Conservation (phyloP, 208 protist species). For the Trypanosoma rangeli region DNA sequence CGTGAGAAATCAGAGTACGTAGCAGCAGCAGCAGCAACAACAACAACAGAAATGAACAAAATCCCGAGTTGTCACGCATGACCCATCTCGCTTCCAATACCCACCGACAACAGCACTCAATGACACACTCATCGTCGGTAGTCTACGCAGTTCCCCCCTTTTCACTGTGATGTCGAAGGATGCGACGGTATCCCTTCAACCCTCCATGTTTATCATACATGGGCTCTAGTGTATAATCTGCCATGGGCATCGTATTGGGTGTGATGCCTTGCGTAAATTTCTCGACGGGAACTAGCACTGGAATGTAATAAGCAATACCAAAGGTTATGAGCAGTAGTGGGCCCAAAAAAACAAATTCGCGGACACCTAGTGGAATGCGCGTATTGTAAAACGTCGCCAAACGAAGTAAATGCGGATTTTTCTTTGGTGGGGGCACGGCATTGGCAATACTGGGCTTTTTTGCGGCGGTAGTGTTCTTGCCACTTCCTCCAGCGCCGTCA, state of each 20-base stretch:
- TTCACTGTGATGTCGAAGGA: conserved; percentile 21
- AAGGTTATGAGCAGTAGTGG: conserved; percentile 65
- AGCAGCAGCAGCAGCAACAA: too few species aligned
- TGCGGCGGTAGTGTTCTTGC: not conserved
- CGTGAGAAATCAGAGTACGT: too few species aligned
- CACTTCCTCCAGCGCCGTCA: conserved; percentile 1
- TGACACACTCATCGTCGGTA: not conserved
- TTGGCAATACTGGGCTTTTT: conserved; percentile 56
- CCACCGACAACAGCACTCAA: not conserved
- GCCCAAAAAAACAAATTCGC: conserved; percentile 81
- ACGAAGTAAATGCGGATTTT: conserved; percentile 68
- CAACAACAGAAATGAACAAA: conserved; percentile 14
- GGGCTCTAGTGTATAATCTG: conserved; percentile 73
- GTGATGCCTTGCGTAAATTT: conserved; percentile 71
- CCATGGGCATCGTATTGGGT: conserved; percentile 72
- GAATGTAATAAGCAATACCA: conserved; percentile 70
- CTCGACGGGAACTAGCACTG: conserved; percentile 57
- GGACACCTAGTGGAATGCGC: conserved; percentile 79
- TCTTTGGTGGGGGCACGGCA: conserved; percentile 63
- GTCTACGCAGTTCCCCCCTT: not conserved
- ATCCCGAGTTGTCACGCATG: not conserved
- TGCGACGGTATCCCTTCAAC: conserved; percentile 76
- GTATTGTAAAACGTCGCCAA: conserved; percentile 74
- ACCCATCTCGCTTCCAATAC: not conserved
- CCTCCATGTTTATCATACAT: conserved; percentile 73